Evolutionary conservation across 2,329 filamentous ascomycete species (phyloP).

Genomic region (Orbilia ellipsospora): DNA sequence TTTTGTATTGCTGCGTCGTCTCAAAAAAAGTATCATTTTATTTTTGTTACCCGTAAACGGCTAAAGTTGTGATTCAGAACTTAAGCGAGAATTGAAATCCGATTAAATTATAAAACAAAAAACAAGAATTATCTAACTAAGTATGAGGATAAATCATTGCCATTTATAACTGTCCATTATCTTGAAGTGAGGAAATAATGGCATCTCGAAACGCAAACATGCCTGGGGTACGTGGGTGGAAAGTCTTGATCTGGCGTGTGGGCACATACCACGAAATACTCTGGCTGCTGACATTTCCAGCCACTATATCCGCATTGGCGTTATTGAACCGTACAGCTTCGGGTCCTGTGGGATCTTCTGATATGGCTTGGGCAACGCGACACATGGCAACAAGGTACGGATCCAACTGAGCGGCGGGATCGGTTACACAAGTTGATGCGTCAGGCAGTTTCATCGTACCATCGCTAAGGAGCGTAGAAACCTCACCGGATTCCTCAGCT

Average conservation of each 20-base stretch:
- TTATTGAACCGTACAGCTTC: constrained; percentile 6
- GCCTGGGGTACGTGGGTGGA: constrained; percentile 4
- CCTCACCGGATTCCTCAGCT: constrained; percentile 4
- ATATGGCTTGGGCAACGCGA: constrained; percentile 5
- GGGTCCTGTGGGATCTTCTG: constrained; percentile 4
- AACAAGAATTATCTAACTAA: constrained; percentile 1
- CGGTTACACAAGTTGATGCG: constrained; percentile 5
- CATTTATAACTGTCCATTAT: constrained; percentile 5
- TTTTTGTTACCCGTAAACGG: constrained; percentile 4
- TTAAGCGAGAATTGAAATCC: not conserved
- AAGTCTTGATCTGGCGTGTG: constrained; percentile 5
- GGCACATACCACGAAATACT: constrained; percentile 3
- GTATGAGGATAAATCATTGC: constrained; percentile 4
- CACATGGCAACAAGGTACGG: constrained; percentile 5
- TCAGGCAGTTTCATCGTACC: constrained; percentile 3
- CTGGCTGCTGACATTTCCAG: constrained; percentile 5
- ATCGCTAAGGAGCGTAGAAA: constrained; percentile 5
- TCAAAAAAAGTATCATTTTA: constrained; percentile 4
- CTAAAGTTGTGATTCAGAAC: constrained; percentile 2
- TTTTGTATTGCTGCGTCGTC: not conserved
- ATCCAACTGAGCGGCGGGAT: constrained; percentile 4
- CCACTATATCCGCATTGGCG: constrained; percentile 5
- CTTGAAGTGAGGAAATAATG: constrained; percentile 6
- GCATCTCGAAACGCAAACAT: constrained; percentile 5
- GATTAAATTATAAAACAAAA: constrained; percentile 1